These are phyloP conservation scores for Aspergillus hortae DNA, from an alignment of 2,329 filamentous ascomycete species.

Conservation along the genomic window DNA sequence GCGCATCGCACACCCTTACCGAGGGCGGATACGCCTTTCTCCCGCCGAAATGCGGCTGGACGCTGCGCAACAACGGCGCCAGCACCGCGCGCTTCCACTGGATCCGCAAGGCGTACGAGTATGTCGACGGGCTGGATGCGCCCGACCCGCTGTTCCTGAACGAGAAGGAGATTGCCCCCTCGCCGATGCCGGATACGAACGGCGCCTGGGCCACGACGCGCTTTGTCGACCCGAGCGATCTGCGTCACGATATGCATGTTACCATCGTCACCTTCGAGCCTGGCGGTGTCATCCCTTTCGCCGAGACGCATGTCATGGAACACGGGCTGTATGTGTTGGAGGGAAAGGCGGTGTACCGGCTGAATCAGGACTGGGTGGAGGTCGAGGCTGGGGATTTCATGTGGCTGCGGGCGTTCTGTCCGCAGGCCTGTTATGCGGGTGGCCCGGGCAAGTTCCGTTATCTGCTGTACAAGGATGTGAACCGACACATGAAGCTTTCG, in stretches of 20 bases:
- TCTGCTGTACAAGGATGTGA: conserved; percentile 24
- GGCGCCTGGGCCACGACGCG: conserved; percentile 22
- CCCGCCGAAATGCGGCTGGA: conserved; percentile 22
- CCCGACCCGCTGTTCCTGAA: conserved; percentile 22
- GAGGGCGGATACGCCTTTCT: conserved; percentile 23
- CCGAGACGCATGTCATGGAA: conserved; percentile 25
- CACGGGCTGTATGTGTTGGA: conserved; percentile 23
- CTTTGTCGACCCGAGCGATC: conserved; percentile 21
- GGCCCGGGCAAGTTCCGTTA: conserved; percentile 23
- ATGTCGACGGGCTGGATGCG: conserved; percentile 17
- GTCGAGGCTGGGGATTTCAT: conserved; percentile 25
- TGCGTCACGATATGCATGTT: conserved; percentile 24
- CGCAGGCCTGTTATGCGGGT: conserved; percentile 24
- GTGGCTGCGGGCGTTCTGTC: conserved; percentile 26
- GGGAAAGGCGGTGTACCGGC: conserved; percentile 22
- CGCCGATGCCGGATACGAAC: conserved; percentile 20
- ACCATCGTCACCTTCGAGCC: conserved; percentile 24
- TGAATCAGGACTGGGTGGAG: conserved; percentile 26
- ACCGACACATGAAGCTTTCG: conserved; percentile 24
- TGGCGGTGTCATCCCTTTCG: conserved; percentile 21
- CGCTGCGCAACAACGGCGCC: conserved; percentile 16
- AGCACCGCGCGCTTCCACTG: conserved; percentile 22
- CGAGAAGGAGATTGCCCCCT: conserved; percentile 20
- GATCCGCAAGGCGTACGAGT: conserved; percentile 22
- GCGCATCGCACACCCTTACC: conserved; percentile 16